Conservation (phyloP, 2,329 filamentous ascomycete species). For the Talaromyces verruculosus region DNA sequence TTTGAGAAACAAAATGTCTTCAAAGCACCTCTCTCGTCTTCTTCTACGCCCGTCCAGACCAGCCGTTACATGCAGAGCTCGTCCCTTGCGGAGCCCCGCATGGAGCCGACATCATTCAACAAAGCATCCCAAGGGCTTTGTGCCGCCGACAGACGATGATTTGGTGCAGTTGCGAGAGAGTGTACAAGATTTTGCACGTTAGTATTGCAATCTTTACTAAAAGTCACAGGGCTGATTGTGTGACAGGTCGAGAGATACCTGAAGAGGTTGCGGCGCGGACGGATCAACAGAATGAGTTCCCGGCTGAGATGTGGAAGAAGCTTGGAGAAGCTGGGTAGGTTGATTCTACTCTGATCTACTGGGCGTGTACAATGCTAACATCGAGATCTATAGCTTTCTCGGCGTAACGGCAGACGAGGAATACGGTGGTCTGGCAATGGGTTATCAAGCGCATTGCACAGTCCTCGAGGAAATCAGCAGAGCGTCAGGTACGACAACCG, state of each 20-base stretch:
- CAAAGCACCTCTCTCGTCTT: constrained; percentile 34
- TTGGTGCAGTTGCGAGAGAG: constrained; percentile 77
- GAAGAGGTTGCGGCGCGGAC: constrained; percentile 78
- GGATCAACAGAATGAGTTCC: constrained; percentile 86
- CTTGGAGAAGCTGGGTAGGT: constrained; percentile 74
- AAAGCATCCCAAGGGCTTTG: constrained; percentile 66
- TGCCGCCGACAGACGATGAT: constrained; percentile 67
- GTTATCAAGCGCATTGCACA: constrained; percentile 93
- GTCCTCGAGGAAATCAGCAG: constrained; percentile 94
- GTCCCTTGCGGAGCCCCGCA: constrained; percentile 15
- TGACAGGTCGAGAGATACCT: constrained; percentile 72
- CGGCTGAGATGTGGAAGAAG: constrained; percentile 88
- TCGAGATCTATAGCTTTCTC: constrained; percentile 61
- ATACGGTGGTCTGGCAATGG: constrained; percentile 84
- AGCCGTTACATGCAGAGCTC: constrained; percentile 10
- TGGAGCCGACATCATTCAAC: constrained; percentile 19
- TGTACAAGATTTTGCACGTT: constrained; percentile 80
- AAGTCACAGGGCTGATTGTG: background rate
- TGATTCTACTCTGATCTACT: background rate
- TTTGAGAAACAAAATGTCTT: constrained; percentile 33
- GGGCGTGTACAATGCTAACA: background rate
- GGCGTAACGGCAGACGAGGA: constrained; percentile 93
- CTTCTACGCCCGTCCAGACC: constrained; percentile 27
- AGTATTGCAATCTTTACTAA: constrained; percentile 16
- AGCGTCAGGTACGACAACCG: constrained; percentile 61